Conservation (phyloP, 1,284 basidiomycete genomes). For the Fomitiporia mediterranea region DNA sequence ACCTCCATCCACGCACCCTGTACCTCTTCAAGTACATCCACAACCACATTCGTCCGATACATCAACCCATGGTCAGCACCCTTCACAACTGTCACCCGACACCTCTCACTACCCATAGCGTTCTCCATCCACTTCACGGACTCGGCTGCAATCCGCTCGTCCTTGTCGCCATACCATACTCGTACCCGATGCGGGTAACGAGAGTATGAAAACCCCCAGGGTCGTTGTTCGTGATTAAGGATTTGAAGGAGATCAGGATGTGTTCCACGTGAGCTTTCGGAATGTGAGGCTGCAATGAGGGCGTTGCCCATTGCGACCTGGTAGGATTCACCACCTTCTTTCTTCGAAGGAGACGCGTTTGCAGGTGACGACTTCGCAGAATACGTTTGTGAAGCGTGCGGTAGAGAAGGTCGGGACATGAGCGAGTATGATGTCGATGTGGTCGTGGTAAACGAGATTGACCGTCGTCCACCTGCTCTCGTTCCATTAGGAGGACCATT, state of each 20-base stretch:
- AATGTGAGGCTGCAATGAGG: conserved; percentile 89
- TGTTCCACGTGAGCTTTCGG: conserved; percentile 87
- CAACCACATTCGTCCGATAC: conserved; percentile 84
- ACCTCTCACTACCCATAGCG: conserved; percentile 72
- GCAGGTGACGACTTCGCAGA: conserved; percentile 25
- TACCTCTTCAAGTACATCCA: conserved; percentile 79
- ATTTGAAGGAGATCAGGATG: conserved; percentile 90
- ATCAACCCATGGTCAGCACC: conserved; percentile 90
- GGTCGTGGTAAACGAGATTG: conserved; percentile 54
- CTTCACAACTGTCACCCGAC: conserved; percentile 76
- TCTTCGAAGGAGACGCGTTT: conserved; percentile 27
- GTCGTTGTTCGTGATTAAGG: conserved; percentile 78
- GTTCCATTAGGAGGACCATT: conserved; percentile 21
- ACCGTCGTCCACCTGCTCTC: conserved; percentile 50
- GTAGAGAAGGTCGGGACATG: conserved; percentile 13
- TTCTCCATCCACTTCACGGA: conserved; percentile 89
- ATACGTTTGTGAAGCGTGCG: conserved; percentile 15
- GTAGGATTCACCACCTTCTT: conserved; percentile 40
- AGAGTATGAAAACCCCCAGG: conserved; percentile 80
- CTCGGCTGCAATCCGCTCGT: conserved; percentile 89
- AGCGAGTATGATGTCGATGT: conserved; percentile 25
- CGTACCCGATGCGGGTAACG: conserved; percentile 76
- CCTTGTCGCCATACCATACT: conserved; percentile 91
- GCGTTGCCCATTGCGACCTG: conserved; percentile 78
- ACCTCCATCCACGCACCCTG: conserved; percentile 47